A percentile compares a stretch with the other conserved stretches of the same genome.
Evolutionary conservation across 495 filamentous ascomycete genomes (phyloP).

Genomic region (Penicillium egyptiacum): DNA sequence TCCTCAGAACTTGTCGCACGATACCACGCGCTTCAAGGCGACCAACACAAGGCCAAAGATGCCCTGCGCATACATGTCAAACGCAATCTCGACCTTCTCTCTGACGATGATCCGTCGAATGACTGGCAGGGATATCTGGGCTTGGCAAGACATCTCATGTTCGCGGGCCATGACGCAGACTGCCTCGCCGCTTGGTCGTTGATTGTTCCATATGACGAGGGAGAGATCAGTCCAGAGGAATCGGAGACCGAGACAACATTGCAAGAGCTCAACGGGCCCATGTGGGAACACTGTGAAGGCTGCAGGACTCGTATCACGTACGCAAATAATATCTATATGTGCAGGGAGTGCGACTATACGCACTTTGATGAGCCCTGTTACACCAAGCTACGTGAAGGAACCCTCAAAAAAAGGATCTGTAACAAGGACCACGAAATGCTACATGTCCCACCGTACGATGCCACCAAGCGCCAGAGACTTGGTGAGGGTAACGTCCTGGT

Average conservation of each 20-base stretch:
- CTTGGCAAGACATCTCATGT: slow-evolving; percentile 24
- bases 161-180: slow-evolving; percentile 16
- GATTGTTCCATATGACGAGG: slow-evolving; percentile 6
- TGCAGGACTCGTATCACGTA: slow-evolving; percentile 20
- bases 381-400: slow-evolving; percentile 25
- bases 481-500: slow-evolving; percentile 31
- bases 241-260: background rate
- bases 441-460: slow-evolving; percentile 37
- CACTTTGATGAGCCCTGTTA: slow-evolving; percentile 34
- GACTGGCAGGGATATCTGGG: slow-evolving; percentile 40
- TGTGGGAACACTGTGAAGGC: slow-evolving; percentile 25
- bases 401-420: slow-evolving; percentile 31
- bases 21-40: slow-evolving; percentile 30
- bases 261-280: slow-evolving; percentile 5
- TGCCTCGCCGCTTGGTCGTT: slow-evolving; percentile 24
- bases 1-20: slow-evolving; percentile 20
- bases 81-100: slow-evolving; percentile 39
- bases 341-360: slow-evolving; percentile 39
- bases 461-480: slow-evolving; percentile 12
- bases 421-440: slow-evolving; percentile 39
- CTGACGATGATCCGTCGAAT: slow-evolving; percentile 44
- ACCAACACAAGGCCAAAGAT: slow-evolving; percentile 26
- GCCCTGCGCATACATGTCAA: slow-evolving; percentile 33
- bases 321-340: slow-evolving; percentile 33
- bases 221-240: background rate